A percentile compares a stretch with the other conserved stretches of the same genome.
phyloP scores from a whole-genome alignment of 1,284 basidiomycete genomes.

The Tranzscheliella williamsii region DNA sequence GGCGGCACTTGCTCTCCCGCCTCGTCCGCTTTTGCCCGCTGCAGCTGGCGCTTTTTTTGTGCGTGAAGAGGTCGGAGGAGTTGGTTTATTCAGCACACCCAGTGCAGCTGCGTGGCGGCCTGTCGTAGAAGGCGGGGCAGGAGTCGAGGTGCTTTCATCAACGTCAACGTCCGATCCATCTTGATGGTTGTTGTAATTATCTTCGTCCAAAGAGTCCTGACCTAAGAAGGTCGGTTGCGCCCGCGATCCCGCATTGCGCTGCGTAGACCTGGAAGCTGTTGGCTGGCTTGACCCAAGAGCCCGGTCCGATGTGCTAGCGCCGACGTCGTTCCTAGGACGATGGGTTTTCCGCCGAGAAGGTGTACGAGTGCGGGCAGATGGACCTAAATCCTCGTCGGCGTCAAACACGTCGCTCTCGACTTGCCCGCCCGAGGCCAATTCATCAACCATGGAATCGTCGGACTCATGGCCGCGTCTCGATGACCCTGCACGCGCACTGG shows the following conservation, averaged over 20 bases:
- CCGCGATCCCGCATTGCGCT: conserved; percentile 6
- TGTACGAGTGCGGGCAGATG: too few species aligned
- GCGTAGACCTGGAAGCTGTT: too few species aligned
- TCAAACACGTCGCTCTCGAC: background rate
- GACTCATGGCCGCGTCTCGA: conserved; percentile 3
- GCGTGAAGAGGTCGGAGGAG: too few species aligned
- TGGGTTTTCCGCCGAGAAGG: too few species aligned
- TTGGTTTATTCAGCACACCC: background rate
- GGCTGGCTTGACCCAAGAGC: too few species aligned
- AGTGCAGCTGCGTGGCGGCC: background rate
- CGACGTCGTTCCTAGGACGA: too few species aligned
- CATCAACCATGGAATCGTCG: conserved; percentile 52
- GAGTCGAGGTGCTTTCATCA: conserved; percentile 12
- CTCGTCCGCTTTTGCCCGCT: background rate
- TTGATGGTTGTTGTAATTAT: too few species aligned
- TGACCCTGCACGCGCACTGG: background rate
- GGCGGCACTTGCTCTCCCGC: background rate
- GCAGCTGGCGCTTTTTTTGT: background rate
- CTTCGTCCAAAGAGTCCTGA: conserved; percentile 17
- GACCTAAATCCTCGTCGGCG: background rate
- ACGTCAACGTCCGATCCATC: conserved; percentile 11
- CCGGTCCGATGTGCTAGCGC: too few species aligned
- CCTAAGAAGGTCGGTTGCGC: conserved; percentile 14
- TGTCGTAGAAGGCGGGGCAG: conserved; percentile 1
- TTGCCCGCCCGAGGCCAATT: conserved; percentile 7